Evolutionary conservation across 1,139 yeast species (phyloP).

Genomic region (Pichia cactophila): DNA sequence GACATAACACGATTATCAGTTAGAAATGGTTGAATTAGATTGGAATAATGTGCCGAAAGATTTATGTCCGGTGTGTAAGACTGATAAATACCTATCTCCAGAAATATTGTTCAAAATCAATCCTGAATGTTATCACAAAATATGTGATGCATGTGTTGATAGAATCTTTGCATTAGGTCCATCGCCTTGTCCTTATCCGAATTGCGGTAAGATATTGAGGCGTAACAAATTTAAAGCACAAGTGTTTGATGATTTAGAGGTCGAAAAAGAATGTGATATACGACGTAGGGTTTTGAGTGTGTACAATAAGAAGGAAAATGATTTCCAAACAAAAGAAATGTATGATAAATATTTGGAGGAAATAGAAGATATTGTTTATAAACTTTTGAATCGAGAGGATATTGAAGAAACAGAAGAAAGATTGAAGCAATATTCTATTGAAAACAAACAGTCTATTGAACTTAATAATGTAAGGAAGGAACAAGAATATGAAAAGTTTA

Average conservation of each 20-base stretch:
- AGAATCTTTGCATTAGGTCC: slow-evolving; percentile 92
- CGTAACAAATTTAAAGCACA: slow-evolving; percentile 88
- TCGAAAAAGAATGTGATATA: slow-evolving; percentile 88
- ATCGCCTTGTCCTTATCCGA: slow-evolving; percentile 91
- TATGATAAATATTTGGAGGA: slow-evolving; percentile 77
- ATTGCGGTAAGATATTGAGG: slow-evolving; percentile 80
- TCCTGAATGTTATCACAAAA: slow-evolving; percentile 96
- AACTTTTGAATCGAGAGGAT: slow-evolving; percentile 63
- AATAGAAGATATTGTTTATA: slow-evolving; percentile 74
- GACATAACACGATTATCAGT: no score
- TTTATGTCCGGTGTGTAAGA: slow-evolving; percentile 97
- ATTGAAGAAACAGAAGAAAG: slow-evolving; percentile 64
- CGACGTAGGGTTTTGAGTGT: slow-evolving; percentile 70
- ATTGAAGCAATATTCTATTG: slow-evolving; percentile 63
- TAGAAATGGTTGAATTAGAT: slow-evolving; percentile 26
- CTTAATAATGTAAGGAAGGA: slow-evolving; percentile 68
- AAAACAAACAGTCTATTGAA: slow-evolving; percentile 67
- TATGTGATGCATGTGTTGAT: slow-evolving; percentile 95
- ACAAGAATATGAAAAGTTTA: slow-evolving; percentile 55
- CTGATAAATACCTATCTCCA: slow-evolving; percentile 89
- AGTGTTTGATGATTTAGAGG: slow-evolving; percentile 79
- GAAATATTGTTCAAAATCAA: slow-evolving; percentile 87
- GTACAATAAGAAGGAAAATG: slow-evolving; percentile 74
- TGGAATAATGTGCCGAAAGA: slow-evolving; percentile 43
- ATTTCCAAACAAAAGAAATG: slow-evolving; percentile 50